Percentiles rank a stretch among this genome's conserved stretches.
These are phyloP conservation scores for Lepidium aucheri DNA, from an alignment of 345 rosid species.

Conservation along the genomic window DNA sequence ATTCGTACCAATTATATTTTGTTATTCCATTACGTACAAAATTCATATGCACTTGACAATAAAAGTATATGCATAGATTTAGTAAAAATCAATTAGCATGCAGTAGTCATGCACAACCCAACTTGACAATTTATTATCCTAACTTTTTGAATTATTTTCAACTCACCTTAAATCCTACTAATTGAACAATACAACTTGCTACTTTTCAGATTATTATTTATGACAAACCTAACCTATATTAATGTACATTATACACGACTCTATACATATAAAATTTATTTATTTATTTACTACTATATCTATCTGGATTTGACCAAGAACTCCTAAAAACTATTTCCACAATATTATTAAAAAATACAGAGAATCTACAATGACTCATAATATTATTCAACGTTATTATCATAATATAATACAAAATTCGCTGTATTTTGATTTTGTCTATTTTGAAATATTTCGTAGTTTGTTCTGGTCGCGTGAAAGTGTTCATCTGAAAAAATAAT, in stretches of 20 bases:
- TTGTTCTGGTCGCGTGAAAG: neutral
- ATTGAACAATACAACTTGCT: neutral
- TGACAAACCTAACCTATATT: slow-evolving; percentile 1
- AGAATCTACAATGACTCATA: neutral
- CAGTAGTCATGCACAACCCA: neutral
- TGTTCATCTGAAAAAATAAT: slow-evolving; percentile 1
- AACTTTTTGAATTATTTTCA: neutral
- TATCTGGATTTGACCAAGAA: neutral
- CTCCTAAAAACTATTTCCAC: neutral
- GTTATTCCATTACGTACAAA: too few relatives aligned
- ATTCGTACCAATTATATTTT: too few relatives aligned
- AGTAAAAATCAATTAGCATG: neutral
- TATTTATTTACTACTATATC: neutral
- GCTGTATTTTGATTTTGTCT: neutral
- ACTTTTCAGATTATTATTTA: neutral
- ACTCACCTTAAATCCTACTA: neutral
- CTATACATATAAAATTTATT: neutral
- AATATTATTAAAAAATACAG: neutral
- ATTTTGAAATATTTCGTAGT: neutral
- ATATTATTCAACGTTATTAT: neutral
- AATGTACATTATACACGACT: neutral
- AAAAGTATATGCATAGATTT: too few relatives aligned
- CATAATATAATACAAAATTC: neutral
- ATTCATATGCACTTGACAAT: too few relatives aligned
- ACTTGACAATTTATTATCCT: neutral